These are phyloP conservation scores for Calvatia gigantea DNA, from an alignment of 768 basidiomycete species.

Conservation along the genomic window DNA sequence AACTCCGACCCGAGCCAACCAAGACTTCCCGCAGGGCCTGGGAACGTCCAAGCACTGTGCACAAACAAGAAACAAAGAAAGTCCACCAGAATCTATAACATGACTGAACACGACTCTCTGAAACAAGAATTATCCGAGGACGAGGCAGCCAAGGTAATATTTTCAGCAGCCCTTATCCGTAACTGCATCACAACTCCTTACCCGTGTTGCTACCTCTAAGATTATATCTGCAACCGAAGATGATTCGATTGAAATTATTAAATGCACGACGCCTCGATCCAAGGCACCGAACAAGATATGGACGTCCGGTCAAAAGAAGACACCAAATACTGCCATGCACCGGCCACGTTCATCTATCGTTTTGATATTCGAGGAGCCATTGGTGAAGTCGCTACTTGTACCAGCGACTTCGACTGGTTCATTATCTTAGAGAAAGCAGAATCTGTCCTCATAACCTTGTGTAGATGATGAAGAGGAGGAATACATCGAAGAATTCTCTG, in stretches of 20 bases:
- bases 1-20: too few relatives aligned
- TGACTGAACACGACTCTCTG: neutral
- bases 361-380: neutral
- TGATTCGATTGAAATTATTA: neutral
- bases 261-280: neutral
- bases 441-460: too few relatives aligned
- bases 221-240: slow-evolving; percentile 5
- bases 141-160: neutral
- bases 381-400: neutral
- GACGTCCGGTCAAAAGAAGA: slow-evolving; percentile 11
- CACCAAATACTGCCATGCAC: neutral
- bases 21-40: neutral
- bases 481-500: slow-evolving; percentile 17
- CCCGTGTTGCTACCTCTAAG: neutral
- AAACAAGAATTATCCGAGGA: neutral
- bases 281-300: slow-evolving; percentile 7
- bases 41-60: too few relatives aligned
- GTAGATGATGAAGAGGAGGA: slow-evolving; percentile 16
- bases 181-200: neutral
- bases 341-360: neutral
- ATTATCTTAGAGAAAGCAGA: too few relatives aligned
- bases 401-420: slow-evolving; percentile 4
- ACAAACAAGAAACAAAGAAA: too few relatives aligned
- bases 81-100: neutral
- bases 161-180: neutral